Conservation (phyloP, 306 rosid genomes). For the Alnus glutinosa region DNA sequence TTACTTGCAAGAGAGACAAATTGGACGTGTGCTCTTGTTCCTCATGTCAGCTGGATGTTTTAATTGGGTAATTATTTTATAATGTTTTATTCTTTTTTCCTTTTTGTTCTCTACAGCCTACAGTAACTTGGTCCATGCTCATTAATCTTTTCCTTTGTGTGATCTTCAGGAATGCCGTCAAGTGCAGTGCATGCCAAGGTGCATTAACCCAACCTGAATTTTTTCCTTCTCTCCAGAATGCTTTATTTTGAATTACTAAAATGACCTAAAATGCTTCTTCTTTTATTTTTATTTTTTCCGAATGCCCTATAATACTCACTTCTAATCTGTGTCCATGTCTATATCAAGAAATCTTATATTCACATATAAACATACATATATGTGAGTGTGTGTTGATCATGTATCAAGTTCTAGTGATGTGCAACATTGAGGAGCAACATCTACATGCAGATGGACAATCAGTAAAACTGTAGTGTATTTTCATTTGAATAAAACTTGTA, state of each 20-base stretch:
- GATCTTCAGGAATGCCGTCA: constrained; percentile 67
- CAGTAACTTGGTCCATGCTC: constrained; percentile 11
- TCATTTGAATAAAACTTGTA: background rate
- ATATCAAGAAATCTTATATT: too few relatives aligned
- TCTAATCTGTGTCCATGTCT: too few relatives aligned
- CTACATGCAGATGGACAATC: background rate
- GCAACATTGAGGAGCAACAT: background rate
- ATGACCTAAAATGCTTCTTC: background rate
- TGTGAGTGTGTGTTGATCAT: background rate
- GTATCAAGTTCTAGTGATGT: background rate
- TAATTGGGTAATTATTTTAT: constrained; percentile 50
- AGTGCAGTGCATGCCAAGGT: constrained; percentile 90
- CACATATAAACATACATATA: too few relatives aligned
- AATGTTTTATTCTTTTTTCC: background rate
- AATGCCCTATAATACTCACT: background rate
- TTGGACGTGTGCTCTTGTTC: constrained; percentile 61
- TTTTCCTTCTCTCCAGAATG: background rate
- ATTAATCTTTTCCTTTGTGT: constrained; percentile 26
- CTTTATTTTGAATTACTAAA: constrained; percentile 12
- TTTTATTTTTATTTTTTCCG: background rate
- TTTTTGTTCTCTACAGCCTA: background rate
- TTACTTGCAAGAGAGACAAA: constrained; percentile 83
- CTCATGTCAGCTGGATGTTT: constrained; percentile 61
- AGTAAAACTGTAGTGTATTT: background rate
- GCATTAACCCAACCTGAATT: constrained; percentile 25